Percentiles rank a stretch among this genome's conserved stretches.
These are phyloP conservation scores for Aspergillus sp. DNA, from an alignment of 2,329 filamentous ascomycete genomes.

Conservation along the genomic window DNA sequence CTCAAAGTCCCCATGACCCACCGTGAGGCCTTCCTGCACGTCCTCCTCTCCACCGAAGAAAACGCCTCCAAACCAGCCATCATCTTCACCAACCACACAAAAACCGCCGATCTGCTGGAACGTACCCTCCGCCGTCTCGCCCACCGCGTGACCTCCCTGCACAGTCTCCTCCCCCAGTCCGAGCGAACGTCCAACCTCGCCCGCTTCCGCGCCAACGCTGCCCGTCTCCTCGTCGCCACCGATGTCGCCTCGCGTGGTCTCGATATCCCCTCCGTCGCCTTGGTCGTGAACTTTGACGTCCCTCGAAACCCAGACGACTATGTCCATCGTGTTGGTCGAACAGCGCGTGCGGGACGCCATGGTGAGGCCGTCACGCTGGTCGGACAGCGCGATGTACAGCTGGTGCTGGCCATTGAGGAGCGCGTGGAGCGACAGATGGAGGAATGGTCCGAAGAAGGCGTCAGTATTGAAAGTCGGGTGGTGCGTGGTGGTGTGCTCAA, in stretches of 20 bases:
- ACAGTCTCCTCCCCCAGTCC: conserved; percentile 79
- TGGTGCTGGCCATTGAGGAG: conserved; percentile 84
- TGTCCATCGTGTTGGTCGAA: conserved; percentile 92
- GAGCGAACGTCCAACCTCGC: conserved; percentile 84
- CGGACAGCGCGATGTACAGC: conserved; percentile 85
- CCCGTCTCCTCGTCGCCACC: conserved; percentile 86
- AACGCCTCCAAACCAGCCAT: conserved; percentile 77
- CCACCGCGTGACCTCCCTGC: conserved; percentile 86
- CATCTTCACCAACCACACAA: conserved; percentile 89
- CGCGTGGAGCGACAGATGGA: conserved; percentile 75
- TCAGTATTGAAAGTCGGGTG: conserved; percentile 89
- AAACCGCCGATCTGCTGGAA: conserved; percentile 83
- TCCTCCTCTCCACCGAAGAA: conserved; percentile 72
- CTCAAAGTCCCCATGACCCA: conserved; percentile 86
- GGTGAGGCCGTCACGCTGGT: conserved; percentile 85
- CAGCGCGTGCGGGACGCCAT: conserved; percentile 79
- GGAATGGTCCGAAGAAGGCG: conserved; percentile 81
- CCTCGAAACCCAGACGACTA: conserved; percentile 97
- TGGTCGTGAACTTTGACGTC: conserved; percentile 94
- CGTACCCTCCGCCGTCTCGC: conserved; percentile 79
- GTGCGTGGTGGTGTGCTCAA: conserved; percentile 74
- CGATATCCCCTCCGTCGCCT: conserved; percentile 84
- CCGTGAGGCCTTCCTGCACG: conserved; percentile 90
- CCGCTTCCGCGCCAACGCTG: conserved; percentile 83
- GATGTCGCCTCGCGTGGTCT: conserved; percentile 92